Evolutionary conservation across 2,329 filamentous ascomycete genomes (phyloP), one percentile per base, ranked within the genome.

Genomic region (Xylariaceae sp.): DNA sequence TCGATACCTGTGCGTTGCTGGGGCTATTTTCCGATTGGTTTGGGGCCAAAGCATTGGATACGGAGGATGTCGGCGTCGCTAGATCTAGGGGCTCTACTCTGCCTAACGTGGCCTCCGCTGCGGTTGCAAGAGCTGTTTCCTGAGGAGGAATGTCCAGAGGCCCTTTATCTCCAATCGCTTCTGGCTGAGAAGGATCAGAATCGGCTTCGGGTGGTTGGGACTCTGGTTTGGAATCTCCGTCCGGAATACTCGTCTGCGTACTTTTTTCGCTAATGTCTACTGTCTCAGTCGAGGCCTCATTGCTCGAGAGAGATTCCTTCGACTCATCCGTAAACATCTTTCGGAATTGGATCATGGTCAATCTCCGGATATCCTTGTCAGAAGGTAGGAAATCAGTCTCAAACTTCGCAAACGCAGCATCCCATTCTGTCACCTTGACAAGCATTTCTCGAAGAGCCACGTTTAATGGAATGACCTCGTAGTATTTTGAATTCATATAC

Each of bases 241-340:
- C 68, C 19, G 62, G 40, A 20, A 44, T 43, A 20, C 52, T 61
- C 20, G 73, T 73, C 60, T 81, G 78, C 2, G 75, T 78, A 4
- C 71, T 70, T 40, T 72, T 78, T 50, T 83, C 82, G 7, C 79
- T 77, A 10, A 75, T 70, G 56, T 83, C 81, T 5, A 78, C 76
- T 1, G 78, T 75, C 20, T 88, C 86, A 7, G 79, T 76, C 2
- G 80, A 79, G 42, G 89, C 86, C 48, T 96, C 91, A 12, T 84
- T 84, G 6, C 88, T 85, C 4, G 81, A 80, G 16, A 93, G 76
- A 0, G 90, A 89, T 55, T 91, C 88, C 56, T 89, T 88, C 2
- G 91, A 92, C 61, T 93, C 91, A 65, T 98, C 93, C 7, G 93
- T 85, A 70, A 99, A 99, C 71, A 99, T 90, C 71, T 96, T 96